Base-by-base conservation (phyloP, 2,329 filamentous ascomycete species). In the Pseudocercospora vitis region DNA sequence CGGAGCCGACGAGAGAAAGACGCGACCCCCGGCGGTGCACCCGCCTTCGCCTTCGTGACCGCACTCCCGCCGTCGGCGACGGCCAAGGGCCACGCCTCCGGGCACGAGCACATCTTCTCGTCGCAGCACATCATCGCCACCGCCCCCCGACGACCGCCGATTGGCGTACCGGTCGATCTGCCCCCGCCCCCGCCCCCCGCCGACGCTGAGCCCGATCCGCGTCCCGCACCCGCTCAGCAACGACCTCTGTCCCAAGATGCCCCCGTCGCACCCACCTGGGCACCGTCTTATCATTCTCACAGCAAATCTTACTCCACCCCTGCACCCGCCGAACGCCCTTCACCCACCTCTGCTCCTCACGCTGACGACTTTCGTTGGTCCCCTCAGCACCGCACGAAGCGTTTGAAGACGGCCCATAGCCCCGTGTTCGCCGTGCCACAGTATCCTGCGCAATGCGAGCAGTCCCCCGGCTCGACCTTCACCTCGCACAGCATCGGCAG, bases 1-100 rank as follows among this genome's bases (percentile, higher is more conserved):
- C 12, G 42, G 8, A 78, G 80, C 46, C 86, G 82, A 67, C 79
- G 78, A 57, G 73, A 73, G 48, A 63, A 68, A 48, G 73, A 70
- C 33, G 67, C 63, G 18, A 52, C 61, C 8, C 55, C 58, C 7
- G 47, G 50, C 6, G 64, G 66, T 24, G 44, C 54, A 2, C 63
- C 61, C 18, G 53, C 54, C 53, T 64, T 69, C 59, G 65, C 67
- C 14, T 68, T 68, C 37, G 65, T 67, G 28, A 56, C 60, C 3
- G 55, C 58, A 2, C 65, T 63, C 5, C 32, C 56, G 21, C 16
- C 21, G 28, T 8, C 14, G 28, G 33, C 52, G 16, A 23, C 49
- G 11, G 3, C 50, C 23, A 54, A 49, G 37, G 52, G 37, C 50
- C 50, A 50, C 39, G 48, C 52, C 14, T 42, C 48, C n/a, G 61